Evolutionary conservation across 164 flowering plant genomes (phyloP), one percentile per base, ranked within the genome.

Genomic region (Santalum album): DNA sequence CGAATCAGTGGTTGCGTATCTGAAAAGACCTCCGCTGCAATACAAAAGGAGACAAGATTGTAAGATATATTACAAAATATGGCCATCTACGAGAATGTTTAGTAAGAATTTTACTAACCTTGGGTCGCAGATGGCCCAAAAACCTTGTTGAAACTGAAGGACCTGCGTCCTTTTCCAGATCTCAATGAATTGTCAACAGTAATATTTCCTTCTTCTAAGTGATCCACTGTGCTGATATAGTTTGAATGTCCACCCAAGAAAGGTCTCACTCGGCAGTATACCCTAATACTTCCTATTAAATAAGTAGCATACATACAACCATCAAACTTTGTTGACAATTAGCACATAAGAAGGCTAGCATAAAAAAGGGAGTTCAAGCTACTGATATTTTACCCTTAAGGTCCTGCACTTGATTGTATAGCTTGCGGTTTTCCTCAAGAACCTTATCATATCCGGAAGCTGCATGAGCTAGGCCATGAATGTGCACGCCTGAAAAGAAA

Each of bases 361-460:
- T 15, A n/a, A n/a, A n/a, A n/a, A n/a, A n/a, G n/a, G n/a, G n/a
- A n/a, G n/a, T 36, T 25, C 45, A 29, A 26, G 36, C 18, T 45
- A 56, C 11, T 27, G 3, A 23, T 17, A 16, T 22, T n/a, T 64
- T 69, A 94, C 99, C 99, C 69, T 94, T 94, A 44, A 94, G 94
- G 68, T 94, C 99, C 55, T 90, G 97, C 40, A 94, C 99, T 82
- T 87, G 91, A 72, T 94, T 94, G 72, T 87, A 94, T 36, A 94
- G 70, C 69, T 82, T 87, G 44, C 97, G 86, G 57, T 94, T 94
- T 75, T 94, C 99, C 59, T 84, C 90, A 51, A 94, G 86, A 70
- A 94, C 97, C 74, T 67, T 82, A 60, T 90, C 95, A 69, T 94
- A 94, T 17, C 86, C 84, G 42, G 95, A 77, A 57, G 99, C 97